These are phyloP conservation scores for Comarum palustre DNA, from an alignment of 306 rosid genomes.

Conservation along the genomic window DNA sequence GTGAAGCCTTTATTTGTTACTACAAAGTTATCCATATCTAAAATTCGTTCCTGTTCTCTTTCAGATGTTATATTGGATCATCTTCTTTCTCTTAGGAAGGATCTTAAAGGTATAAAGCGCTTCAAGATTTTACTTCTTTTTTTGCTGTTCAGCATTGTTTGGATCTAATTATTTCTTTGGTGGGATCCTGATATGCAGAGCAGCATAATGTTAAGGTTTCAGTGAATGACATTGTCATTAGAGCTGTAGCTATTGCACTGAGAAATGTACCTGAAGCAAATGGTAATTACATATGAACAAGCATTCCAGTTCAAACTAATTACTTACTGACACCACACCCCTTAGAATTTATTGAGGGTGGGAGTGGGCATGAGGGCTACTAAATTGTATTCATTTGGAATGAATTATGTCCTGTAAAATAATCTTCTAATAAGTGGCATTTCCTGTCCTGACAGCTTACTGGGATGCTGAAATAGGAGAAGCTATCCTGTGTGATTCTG, in stretches of 20 bases:
- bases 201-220: constrained; percentile 89
- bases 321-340: not conserved
- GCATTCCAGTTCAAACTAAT: not conserved
- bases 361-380: not conserved
- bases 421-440: not conserved
- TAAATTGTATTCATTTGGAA: not conserved
- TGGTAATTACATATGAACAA: constrained; percentile 47
- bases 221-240: constrained; percentile 89
- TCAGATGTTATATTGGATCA: constrained; percentile 86
- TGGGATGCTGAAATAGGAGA: constrained; percentile 84
- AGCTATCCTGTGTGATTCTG: constrained; percentile 45
- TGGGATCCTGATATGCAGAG: constrained; percentile 51
- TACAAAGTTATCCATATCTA: constrained; percentile 24
- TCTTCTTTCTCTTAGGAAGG: constrained; percentile 86
- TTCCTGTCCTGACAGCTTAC: constrained; percentile 55
- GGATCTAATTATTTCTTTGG: constrained; percentile 26
- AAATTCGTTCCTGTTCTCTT: constrained; percentile 24
- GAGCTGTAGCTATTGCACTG: constrained; percentile 89
- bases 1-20: constrained; percentile 12
- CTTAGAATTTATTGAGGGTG: not conserved
- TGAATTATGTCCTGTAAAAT: not conserved
- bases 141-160: constrained; percentile 10
- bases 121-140: constrained; percentile 20
- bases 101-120: constrained; percentile 66
- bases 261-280: constrained; percentile 89